Base-by-base conservation (phyloP, 2,329 filamentous ascomycete species). In the Calonectria crousiana region DNA sequence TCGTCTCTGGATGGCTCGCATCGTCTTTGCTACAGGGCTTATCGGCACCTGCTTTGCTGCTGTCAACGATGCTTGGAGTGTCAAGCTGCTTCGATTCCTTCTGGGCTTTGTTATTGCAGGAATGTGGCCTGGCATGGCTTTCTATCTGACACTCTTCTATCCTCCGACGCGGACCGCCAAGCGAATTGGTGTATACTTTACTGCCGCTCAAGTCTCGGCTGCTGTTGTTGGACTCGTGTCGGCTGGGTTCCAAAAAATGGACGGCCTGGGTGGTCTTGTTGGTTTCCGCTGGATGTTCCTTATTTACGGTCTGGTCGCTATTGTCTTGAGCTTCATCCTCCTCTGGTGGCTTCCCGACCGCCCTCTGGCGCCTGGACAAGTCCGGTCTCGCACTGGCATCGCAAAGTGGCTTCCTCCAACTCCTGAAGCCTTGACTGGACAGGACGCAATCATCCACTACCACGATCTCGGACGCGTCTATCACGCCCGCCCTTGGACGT, bases 101-200 rank as follows among this genome's bases (percentile, higher is more conserved):
- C 90, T 98, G 9, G 95, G 95, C 62, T 90, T 97, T 18, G 95
- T 98, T 30, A 96, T 96, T 82, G 95, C 95, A 1, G 95, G 95
- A 60, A 95, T 98, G 93, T 98, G 95, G 95, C 95, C 95, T 0
- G 95, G 95, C 65, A 98, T 98, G 95, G 92, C 95, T 13, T 97
- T 97, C 84, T 98, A 98, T 82, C 88, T 98, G 60, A 97, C 95
- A 0, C 89, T 98, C 10, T 98, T 98, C 87, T 98, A 98, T 82
- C 95, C 95, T 9, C 95, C 95, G 0, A 95, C 94, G 8, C 90
- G 94, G 16, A 97, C 94, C 1, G 95, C 94, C 18, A 97, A 97
- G 86, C 91, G 95, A 49, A 97, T 98, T 77, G 95, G 95, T 47
- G 91, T 93, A 83, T 98, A 98, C 86, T 98, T 95, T 83, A 98